Conservation (phyloP, 192 early-diverging fungal species). For the Mortierella hygrophila region DNA sequence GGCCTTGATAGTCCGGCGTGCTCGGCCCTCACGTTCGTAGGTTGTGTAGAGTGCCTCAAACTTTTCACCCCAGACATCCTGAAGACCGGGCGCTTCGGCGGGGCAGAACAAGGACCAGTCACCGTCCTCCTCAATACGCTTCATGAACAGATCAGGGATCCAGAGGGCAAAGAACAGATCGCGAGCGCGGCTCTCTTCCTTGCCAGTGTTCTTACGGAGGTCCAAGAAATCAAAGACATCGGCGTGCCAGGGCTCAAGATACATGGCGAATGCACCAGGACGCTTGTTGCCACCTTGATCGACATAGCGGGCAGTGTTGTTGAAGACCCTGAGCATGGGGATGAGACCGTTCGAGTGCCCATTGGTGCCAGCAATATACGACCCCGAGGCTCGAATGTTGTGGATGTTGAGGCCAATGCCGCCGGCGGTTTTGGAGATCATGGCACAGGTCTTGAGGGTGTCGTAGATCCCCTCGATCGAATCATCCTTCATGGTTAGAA, state of each 20-base stretch:
- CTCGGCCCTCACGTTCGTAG: slow-evolving; percentile 89
- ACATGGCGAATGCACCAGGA: slow-evolving; percentile 96
- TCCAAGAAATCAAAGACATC: slow-evolving; percentile 98
- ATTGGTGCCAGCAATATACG: slow-evolving; percentile 98
- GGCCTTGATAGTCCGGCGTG: slow-evolving; percentile 90
- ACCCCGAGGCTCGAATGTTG: slow-evolving; percentile 93
- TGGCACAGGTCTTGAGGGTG: slow-evolving; percentile 93
- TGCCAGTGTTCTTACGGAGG: slow-evolving; percentile 96
- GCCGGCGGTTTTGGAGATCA: slow-evolving; percentile 96
- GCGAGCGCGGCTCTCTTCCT: slow-evolving; percentile 96
- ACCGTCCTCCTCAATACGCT: slow-evolving; percentile 91
- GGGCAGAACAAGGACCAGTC: slow-evolving; percentile 98
- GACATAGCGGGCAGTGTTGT: slow-evolving; percentile 97
- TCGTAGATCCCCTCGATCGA: slow-evolving; percentile 98
- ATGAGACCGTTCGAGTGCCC: slow-evolving; percentile 96
- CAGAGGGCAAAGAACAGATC: slow-evolving; percentile 98
- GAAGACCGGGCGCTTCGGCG: slow-evolving; percentile 90
- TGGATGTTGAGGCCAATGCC: slow-evolving; percentile 97
- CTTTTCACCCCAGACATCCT: slow-evolving; percentile 93
- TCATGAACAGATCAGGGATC: slow-evolving; percentile 98
- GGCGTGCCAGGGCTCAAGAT: slow-evolving; percentile 98
- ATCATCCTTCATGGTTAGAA: slow-evolving; percentile 95
- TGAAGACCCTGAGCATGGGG: slow-evolving; percentile 97
- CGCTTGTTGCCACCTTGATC: slow-evolving; percentile 98
- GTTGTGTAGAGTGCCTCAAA: slow-evolving; percentile 88